These are phyloP conservation scores for Hypoxylon sp. DNA, from an alignment of 2,329 filamentous ascomycete species.

Conservation along the genomic window DNA sequence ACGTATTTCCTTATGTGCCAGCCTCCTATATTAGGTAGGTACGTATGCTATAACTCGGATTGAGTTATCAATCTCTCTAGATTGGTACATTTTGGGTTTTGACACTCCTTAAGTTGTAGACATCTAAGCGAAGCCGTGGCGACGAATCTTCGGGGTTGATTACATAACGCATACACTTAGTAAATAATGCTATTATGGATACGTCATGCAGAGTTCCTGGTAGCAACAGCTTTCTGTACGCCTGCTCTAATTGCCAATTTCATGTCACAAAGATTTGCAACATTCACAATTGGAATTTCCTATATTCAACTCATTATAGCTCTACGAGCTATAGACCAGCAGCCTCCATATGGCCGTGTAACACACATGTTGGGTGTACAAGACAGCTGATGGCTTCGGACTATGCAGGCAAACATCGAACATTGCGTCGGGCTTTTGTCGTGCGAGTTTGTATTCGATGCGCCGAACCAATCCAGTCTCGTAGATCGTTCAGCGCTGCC, in stretches of 20 bases:
- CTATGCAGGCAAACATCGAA: constrained; percentile 44
- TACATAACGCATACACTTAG: background rate
- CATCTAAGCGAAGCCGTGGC: background rate
- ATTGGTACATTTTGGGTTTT: background rate
- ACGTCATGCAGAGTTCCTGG: background rate
- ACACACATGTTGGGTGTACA: constrained; percentile 38
- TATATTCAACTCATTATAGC: background rate
- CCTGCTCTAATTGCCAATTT: background rate
- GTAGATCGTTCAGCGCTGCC: constrained; percentile 20
- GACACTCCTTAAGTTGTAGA: background rate
- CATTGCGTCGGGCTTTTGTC: constrained; percentile 39
- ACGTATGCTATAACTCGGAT: background rate
- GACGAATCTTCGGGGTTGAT: background rate
- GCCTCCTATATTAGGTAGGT: background rate
- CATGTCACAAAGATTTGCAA: background rate
- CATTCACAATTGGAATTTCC: background rate
- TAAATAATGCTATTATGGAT: background rate
- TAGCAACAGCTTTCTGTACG: background rate
- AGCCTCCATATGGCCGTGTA: constrained; percentile 23
- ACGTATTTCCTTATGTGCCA: background rate
- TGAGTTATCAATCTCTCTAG: background rate
- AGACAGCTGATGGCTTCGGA: constrained; percentile 35
- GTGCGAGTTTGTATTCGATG: constrained; percentile 35
- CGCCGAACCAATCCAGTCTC: constrained; percentile 27
- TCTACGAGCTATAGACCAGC: background rate